Evolutionary conservation across 768 basidiomycete species (phyloP), one percentile per base, ranked within the genome.

Genomic region (Podaxis sp.): DNA sequence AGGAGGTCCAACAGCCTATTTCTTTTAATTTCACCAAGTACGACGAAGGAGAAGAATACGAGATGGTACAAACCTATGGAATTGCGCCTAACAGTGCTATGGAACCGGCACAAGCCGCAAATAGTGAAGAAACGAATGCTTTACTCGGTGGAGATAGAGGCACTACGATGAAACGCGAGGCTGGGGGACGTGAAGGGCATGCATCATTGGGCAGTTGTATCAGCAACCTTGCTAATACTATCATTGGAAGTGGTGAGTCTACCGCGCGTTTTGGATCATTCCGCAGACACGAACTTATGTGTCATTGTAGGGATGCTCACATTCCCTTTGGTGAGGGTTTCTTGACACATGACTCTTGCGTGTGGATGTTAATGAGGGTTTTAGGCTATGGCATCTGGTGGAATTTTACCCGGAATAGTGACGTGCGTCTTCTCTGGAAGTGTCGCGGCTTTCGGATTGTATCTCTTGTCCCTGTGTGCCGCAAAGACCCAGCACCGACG

Each of bases 321-420:
- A 6, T 94, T 94, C 68, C 92, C 92, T 67, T 72, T 94, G 82
- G 92, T 91, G 68, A 59, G 82, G 75, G 59, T 61, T 40, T 33
- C 24, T 52, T 52, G 59, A 53, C 54, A n/a, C 30, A 33, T 61
- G 30, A 38, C 36, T 39, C 46, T 17, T 42, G 52, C 52, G 28
- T 46, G 44, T 40, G 24, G 30, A 40, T 52, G 52, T 56, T 63
- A 61, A 63, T 28, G 26, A 52, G 57, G 57, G 22, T 2, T 28
- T 46, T 68, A 94, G 92, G 93, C 93, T 19, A 87, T 98, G 83
- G 93, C 96, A 3, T 91, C 94, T 4, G 87, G 88, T 57, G 96
- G 96, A 2, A 74, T 98, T 52, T 83, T 98, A 61, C 96, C 95
- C 4, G 96, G 96, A 8, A 85, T 96, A 59, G 66, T 97, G 17